Evolutionary conservation across 2,329 filamentous ascomycete species (phyloP).

Genomic region (Penicillium sp.): DNA sequence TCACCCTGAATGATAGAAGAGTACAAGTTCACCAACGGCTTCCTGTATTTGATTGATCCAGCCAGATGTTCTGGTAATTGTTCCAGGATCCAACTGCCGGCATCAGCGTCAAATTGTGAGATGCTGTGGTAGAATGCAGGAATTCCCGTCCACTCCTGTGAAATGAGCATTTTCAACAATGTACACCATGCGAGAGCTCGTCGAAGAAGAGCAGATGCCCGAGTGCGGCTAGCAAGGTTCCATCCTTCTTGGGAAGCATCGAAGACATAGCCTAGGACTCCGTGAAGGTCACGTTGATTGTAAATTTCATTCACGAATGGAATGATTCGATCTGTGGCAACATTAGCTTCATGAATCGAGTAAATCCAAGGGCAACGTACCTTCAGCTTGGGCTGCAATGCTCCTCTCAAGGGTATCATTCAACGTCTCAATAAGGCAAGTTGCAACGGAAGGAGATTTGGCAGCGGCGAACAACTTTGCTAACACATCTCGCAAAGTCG

Average conservation of each 20-base stretch:
- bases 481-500: slow-evolving; percentile 36
- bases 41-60: slow-evolving; percentile 30
- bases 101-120: slow-evolving; percentile 42
- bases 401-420: slow-evolving; percentile 45
- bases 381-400: slow-evolving; percentile 37
- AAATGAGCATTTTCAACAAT: slow-evolving; percentile 34
- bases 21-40: slow-evolving; percentile 39
- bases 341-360: slow-evolving; percentile 14
- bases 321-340: slow-evolving; percentile 25
- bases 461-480: slow-evolving; percentile 35
- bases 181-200: slow-evolving; percentile 43
- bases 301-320: slow-evolving; percentile 33
- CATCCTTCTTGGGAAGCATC: slow-evolving; percentile 35
- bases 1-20: slow-evolving; percentile 37
- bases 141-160: slow-evolving; percentile 26
- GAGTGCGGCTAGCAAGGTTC: slow-evolving; percentile 37
- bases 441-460: slow-evolving; percentile 44
- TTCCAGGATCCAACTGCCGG: slow-evolving; percentile 44
- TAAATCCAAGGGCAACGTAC: slow-evolving; percentile 27
- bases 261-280: slow-evolving; percentile 35
- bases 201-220: slow-evolving; percentile 44
- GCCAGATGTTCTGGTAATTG: slow-evolving; percentile 37
- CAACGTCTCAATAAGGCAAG: slow-evolving; percentile 45
- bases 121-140: slow-evolving; percentile 34
- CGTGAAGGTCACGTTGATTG: slow-evolving; percentile 36